A percentile compares a stretch with the other conserved stretches of the same genome.
These are phyloP conservation scores for Boletus semigastroideus DNA, from an alignment of 1,284 basidiomycete genomes.

Conservation along the genomic window DNA sequence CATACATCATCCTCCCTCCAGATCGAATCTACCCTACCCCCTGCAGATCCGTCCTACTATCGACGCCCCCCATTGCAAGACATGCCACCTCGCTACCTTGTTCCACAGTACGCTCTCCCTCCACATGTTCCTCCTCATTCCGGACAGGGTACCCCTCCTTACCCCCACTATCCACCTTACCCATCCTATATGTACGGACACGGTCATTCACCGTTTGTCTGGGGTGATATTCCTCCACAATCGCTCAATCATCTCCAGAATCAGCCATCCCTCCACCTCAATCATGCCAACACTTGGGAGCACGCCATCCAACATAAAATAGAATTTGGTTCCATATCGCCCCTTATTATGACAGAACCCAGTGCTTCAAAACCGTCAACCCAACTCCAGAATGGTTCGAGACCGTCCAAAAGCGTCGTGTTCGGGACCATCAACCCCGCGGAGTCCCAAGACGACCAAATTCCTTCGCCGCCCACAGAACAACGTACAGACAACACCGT, in stretches of 20 bases:
- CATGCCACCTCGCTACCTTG: slow-evolving; percentile 24
- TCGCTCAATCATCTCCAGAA: slow-evolving; percentile 21
- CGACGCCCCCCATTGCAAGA: slow-evolving; percentile 24
- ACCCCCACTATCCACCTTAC: slow-evolving; percentile 34
- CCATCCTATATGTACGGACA: slow-evolving; percentile 29
- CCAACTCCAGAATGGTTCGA: slow-evolving; percentile 8
- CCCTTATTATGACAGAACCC: slow-evolving; percentile 18
- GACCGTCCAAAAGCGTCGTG: slow-evolving; percentile 29
- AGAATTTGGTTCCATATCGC: slow-evolving; percentile 20
- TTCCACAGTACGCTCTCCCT: slow-evolving; percentile 26
- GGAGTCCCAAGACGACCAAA: slow-evolving; percentile 11
- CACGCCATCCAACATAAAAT: slow-evolving; percentile 8
- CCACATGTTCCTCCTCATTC: slow-evolving; percentile 25
- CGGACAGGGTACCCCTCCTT: slow-evolving; percentile 34
- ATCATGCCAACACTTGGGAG: slow-evolving; percentile 16
- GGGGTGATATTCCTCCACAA: slow-evolving; percentile 21
- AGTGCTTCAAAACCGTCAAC: slow-evolving; percentile 4
- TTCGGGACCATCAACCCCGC: slow-evolving; percentile 51
- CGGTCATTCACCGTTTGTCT: slow-evolving; percentile 23
- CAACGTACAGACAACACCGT: slow-evolving; percentile 17
- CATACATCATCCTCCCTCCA: slow-evolving; percentile 16
- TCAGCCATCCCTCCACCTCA: slow-evolving; percentile 13
- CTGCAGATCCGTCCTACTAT: slow-evolving; percentile 20
- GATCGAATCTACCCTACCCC: slow-evolving; percentile 10
- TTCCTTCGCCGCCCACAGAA: slow-evolving; percentile 7